These are phyloP conservation scores for Vitis hybrid DNA, from an alignment of 177 flowering plant genomes.

Conservation along the genomic window DNA sequence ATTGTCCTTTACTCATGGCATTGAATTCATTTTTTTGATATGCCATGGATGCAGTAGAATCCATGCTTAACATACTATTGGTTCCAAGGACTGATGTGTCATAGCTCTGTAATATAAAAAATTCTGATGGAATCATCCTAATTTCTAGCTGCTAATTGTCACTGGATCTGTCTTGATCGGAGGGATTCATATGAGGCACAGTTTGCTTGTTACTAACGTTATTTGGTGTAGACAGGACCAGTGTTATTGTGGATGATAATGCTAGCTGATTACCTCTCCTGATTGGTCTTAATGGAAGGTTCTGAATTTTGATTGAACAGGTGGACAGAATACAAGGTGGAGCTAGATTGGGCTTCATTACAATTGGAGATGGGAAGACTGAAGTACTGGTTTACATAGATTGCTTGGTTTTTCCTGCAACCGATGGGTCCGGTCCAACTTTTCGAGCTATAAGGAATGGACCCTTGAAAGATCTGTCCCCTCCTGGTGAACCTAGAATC, in stretches of 20 bases:
- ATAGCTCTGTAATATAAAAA: neutral
- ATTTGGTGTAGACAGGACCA: neutral
- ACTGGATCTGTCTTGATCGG: neutral
- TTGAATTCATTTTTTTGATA: neutral
- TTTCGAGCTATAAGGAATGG: slow-evolving; percentile 78
- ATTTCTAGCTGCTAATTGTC: neutral
- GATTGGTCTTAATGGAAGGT: neutral
- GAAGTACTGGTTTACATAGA: slow-evolving; percentile 72
- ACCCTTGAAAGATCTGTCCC: slow-evolving; percentile 41
- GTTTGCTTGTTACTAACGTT: neutral
- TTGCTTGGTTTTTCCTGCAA: slow-evolving; percentile 61
- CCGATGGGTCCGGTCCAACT: slow-evolving; percentile 44
- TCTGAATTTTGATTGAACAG: slow-evolving; percentile 29
- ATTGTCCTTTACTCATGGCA: neutral
- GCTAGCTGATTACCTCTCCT: neutral
- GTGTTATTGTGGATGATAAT: neutral
- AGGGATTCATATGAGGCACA: neutral
- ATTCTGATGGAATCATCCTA: neutral
- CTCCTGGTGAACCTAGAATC: slow-evolving; percentile 83
- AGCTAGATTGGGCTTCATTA: slow-evolving; percentile 67
- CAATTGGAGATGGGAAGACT: slow-evolving; percentile 63
- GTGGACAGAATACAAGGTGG: slow-evolving; percentile 76
- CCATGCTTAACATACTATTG: no score
- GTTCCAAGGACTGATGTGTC: no score
- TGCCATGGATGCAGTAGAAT: neutral